Evolutionary conservation across 352 stramenopile genomes (phyloP).

Genomic region (Pythium rishiriense): DNA sequence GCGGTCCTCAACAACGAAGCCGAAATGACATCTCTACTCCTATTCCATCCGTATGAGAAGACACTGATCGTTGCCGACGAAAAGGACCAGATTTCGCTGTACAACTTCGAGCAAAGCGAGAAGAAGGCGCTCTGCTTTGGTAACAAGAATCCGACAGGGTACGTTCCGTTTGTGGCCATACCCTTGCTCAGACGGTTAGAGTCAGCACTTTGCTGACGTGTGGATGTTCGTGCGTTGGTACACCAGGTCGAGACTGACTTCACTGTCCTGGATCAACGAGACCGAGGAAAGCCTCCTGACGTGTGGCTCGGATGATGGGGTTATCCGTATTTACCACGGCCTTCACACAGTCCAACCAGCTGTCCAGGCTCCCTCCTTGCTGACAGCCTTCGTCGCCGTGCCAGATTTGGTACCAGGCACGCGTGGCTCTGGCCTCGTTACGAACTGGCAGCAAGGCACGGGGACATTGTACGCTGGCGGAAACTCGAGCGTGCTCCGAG

Average conservation of each 20-base stretch:
- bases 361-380: conserved; percentile 62
- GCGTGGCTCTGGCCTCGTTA: conserved; percentile 93
- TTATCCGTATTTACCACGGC: conserved; percentile 95
- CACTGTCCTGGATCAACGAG: conserved; percentile 97
- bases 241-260: conserved; percentile 90
- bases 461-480: conserved; percentile 92
- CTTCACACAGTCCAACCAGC: conserved; percentile 58
- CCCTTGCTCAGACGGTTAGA: too few relatives aligned
- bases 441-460: conserved; percentile 94
- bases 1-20: conserved; percentile 91
- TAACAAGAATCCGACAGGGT: conserved; percentile 85
- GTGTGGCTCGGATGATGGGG: conserved; percentile 95
- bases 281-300: conserved; percentile 91
- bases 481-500: conserved; percentile 89
- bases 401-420: conserved; percentile 91
- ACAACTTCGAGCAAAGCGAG: conserved; percentile 93
- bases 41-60: conserved; percentile 96
- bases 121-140: conserved; percentile 78
- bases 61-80: conserved; percentile 95
- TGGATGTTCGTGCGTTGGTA: not conserved
- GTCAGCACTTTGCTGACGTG: not conserved
- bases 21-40: conserved; percentile 94
- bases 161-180: conserved; percentile 34
- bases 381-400: conserved; percentile 92
- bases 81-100: conserved; percentile 93